Percentiles rank a stretch among this genome's conserved stretches.
These are phyloP conservation scores for Lyophyllum atratum DNA, from an alignment of 768 basidiomycete genomes.

Conservation along the genomic window DNA sequence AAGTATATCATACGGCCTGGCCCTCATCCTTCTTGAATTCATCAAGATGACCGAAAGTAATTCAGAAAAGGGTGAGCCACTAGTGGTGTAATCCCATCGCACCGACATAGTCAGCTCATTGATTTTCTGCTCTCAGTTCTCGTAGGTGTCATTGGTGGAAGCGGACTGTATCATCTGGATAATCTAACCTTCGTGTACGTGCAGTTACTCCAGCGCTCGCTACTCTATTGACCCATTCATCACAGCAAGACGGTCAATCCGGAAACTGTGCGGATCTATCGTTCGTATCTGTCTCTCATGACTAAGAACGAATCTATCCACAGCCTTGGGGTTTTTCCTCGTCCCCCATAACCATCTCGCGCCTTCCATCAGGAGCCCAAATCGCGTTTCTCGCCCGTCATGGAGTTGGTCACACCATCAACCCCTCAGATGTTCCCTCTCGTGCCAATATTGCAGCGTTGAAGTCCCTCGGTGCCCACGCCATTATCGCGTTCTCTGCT, in stretches of 20 bases:
- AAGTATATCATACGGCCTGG: background rate
- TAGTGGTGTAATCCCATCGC: background rate
- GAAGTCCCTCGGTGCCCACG: constrained; percentile 87
- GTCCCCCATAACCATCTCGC: constrained; percentile 88
- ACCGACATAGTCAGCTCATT: background rate
- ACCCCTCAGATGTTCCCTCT: constrained; percentile 80
- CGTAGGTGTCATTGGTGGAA: constrained; percentile 90
- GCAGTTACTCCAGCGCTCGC: background rate
- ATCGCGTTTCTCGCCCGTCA: constrained; percentile 94
- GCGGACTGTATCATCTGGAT: constrained; percentile 90
- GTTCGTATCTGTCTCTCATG: background rate
- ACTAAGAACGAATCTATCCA: background rate
- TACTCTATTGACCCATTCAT: background rate
- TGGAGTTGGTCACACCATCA: constrained; percentile 75
- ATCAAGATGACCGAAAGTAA: background rate
- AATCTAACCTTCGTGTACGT: constrained; percentile 87
- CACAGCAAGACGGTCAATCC: background rate
- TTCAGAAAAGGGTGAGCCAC: background rate
- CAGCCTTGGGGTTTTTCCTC: constrained; percentile 95
- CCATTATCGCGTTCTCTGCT: constrained; percentile 91
- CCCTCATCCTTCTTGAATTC: background rate
- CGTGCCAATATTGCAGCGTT: constrained; percentile 96
- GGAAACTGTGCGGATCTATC: background rate
- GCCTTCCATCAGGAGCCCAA: constrained; percentile 77
- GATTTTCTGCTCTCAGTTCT: constrained; percentile 50